Percentiles rank a stretch among this genome's conserved stretches.
Evolutionary conservation across 306 rosid genomes (phyloP).

Genomic region (Delonix regia): DNA sequence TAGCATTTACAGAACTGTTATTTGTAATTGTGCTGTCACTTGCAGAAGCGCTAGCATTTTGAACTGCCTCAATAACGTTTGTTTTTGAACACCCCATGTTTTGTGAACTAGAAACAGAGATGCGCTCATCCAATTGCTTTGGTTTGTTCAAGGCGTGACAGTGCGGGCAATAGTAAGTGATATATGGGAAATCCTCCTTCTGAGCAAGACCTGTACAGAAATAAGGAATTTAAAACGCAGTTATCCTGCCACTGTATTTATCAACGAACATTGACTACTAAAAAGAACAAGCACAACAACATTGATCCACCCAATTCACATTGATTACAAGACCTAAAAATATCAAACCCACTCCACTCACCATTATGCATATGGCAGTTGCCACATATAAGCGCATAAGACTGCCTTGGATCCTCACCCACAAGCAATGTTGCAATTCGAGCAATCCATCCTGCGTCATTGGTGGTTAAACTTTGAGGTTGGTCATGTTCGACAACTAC

Average conservation of each 20-base stretch:
- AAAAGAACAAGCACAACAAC: not conserved
- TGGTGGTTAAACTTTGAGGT: conserved; percentile 58
- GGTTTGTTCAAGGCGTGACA: conserved; percentile 85
- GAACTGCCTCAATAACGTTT: conserved; percentile 34
- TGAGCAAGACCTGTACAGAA: conserved; percentile 73
- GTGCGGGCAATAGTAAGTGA: conserved; percentile 91
- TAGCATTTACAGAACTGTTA: conserved; percentile 30
- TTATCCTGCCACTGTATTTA: conserved; percentile 21
- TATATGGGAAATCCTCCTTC: conserved; percentile 83
- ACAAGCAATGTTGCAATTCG: conserved; percentile 88
- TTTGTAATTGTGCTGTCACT: conserved; percentile 43
- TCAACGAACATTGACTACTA: not conserved
- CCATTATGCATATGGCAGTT: conserved; percentile 96
- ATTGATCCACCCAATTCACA: not conserved
- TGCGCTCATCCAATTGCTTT: conserved; percentile 52
- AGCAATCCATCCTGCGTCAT: conserved; percentile 87
- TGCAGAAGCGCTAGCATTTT: conserved; percentile 38
- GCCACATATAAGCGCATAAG: conserved; percentile 91
- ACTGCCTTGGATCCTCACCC: conserved; percentile 90
- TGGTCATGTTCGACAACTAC: conserved; percentile 64
- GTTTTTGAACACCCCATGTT: conserved; percentile 37
- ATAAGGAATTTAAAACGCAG: conserved; percentile 20
- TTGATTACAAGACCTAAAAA: not conserved
- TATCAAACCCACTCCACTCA: conserved; percentile 42
- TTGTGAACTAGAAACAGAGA: conserved; percentile 45